phyloP scores from a whole-genome alignment of 352 stramenopile species.

The Phytophthora podocarpi region DNA sequence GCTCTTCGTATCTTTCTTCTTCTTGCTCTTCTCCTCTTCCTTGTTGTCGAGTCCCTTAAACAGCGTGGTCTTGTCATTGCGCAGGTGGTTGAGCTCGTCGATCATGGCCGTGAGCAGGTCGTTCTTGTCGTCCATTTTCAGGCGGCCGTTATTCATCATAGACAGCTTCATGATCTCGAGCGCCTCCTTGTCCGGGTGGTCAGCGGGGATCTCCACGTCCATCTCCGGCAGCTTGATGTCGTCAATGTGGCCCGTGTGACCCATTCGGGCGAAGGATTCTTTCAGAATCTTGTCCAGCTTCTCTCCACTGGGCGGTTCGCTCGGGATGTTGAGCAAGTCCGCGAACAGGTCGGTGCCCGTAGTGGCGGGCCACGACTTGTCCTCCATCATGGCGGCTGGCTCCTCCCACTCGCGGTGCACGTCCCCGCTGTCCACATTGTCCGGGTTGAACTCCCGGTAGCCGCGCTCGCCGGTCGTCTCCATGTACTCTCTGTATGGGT shows the following conservation, averaged over 20 bases:
- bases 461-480: slow-evolving; percentile 66
- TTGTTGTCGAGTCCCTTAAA: slow-evolving; percentile 76
- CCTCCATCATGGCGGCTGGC: slow-evolving; percentile 83
- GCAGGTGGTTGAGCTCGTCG: slow-evolving; percentile 81
- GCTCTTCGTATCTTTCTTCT: slow-evolving; percentile 22
- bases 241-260: slow-evolving; percentile 70
- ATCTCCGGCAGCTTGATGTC: slow-evolving; percentile 79
- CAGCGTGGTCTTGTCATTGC: slow-evolving; percentile 86
- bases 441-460: slow-evolving; percentile 85
- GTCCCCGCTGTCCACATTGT: slow-evolving; percentile 58
- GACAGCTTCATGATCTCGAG: slow-evolving; percentile 91
- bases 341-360: slow-evolving; percentile 79
- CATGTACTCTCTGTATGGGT: slow-evolving; percentile 86
- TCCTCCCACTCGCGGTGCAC: slow-evolving; percentile 74
- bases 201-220: slow-evolving; percentile 60
- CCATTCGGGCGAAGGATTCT: slow-evolving; percentile 77
- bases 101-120: slow-evolving; percentile 83
- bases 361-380: slow-evolving; percentile 88
- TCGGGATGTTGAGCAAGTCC: slow-evolving; percentile 83
- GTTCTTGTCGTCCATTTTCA: slow-evolving; percentile 91
- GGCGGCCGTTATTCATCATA: slow-evolving; percentile 88
- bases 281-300: slow-evolving; percentile 73
- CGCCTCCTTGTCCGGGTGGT: slow-evolving; percentile 79
- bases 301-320: slow-evolving; percentile 52
- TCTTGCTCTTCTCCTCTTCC: slow-evolving; percentile 15